Conservation (phyloP, 2,329 filamentous ascomycete genomes). For the Talaromyces sp. region DNA sequence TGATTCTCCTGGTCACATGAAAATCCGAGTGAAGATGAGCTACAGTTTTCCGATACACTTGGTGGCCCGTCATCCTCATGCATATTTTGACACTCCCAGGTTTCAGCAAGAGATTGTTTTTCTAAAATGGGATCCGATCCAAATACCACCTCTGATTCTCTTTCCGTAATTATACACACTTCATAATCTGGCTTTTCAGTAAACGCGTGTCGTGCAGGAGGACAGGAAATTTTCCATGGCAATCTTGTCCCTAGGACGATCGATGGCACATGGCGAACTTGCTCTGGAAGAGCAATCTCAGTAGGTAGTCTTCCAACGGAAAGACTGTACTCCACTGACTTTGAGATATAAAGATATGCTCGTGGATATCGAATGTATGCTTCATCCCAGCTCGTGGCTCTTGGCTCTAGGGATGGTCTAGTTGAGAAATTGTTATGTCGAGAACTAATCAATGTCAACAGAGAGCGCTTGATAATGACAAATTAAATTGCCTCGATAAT, state of each 20-base stretch:
- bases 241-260: slow-evolving; percentile 14
- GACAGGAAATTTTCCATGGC: slow-evolving; percentile 15
- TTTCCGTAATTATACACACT: not conserved
- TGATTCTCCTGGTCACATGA: not conserved
- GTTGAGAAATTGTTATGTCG: not conserved
- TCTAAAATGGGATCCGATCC: not conserved
- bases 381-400: slow-evolving; percentile 18
- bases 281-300: slow-evolving; percentile 16
- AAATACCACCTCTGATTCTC: not conserved
- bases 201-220: not conserved
- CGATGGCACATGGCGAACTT: slow-evolving; percentile 16
- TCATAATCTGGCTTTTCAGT: not conserved
- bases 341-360: slow-evolving; percentile 23
- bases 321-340: slow-evolving; percentile 20
- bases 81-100: not conserved
- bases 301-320: slow-evolving; percentile 16
- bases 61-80: not conserved
- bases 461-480: not conserved
- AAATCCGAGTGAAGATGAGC: not conserved
- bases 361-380: slow-evolving; percentile 19
- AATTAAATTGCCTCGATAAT: not conserved
- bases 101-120: not conserved
- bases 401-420: not conserved
- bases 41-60: not conserved
- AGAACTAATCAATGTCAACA: not conserved